These are phyloP conservation scores for Linnemannia hyalina DNA, from an alignment of 192 early-diverging fungal species.

Conservation along the genomic window DNA sequence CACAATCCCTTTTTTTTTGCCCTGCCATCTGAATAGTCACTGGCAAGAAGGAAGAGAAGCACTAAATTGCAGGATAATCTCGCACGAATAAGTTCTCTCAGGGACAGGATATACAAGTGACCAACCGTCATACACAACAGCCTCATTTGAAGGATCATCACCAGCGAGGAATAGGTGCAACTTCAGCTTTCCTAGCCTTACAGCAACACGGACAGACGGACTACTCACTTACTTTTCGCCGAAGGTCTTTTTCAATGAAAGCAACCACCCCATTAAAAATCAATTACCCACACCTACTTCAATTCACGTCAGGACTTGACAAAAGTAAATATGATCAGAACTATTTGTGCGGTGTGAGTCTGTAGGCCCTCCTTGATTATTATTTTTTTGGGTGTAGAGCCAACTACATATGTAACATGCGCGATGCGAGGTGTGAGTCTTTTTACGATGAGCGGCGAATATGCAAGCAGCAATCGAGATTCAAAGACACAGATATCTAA, in stretches of 20 bases:
- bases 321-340: no score
- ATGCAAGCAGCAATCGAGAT: neutral
- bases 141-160: neutral
- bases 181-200: neutral
- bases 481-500: neutral
- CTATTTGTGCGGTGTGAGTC: neutral
- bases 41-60: constrained; percentile 57
- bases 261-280: neutral
- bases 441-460: neutral
- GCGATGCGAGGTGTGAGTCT: neutral
- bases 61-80: constrained; percentile 31
- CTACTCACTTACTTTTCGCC: neutral
- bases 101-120: neutral
- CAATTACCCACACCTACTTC: neutral
- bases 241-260: neutral
- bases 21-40: constrained; percentile 22
- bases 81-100: no score
- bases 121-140: neutral
- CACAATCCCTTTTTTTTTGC: neutral
- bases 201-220: neutral
- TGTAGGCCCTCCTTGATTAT: neutral
- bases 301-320: no score
- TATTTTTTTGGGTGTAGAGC: neutral
- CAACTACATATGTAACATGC: no score
- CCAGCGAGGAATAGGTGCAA: neutral